These are phyloP conservation scores for Cyathus striatus DNA, from an alignment of 768 basidiomycete genomes.

Conservation along the genomic window DNA sequence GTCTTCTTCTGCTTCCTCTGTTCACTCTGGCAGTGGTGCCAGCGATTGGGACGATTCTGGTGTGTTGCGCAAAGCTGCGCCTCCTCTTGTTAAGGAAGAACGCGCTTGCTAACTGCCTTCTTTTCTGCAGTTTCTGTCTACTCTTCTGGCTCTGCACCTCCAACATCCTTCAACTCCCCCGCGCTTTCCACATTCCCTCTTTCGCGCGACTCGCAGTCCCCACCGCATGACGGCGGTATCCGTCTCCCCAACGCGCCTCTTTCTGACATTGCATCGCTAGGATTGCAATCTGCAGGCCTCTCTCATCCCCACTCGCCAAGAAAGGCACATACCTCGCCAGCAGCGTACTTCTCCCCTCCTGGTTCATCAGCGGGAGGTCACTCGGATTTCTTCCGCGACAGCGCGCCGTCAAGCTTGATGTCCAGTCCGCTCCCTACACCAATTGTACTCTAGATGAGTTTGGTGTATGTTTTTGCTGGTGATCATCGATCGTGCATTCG, in stretches of 20 bases:
- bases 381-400: neutral
- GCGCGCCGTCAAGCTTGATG: neutral
- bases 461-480: no score
- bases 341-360: constrained; percentile 10
- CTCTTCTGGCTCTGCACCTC: constrained; percentile 55
- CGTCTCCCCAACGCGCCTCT: constrained; percentile 72
- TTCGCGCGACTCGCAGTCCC: constrained; percentile 47
- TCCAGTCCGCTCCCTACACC: neutral
- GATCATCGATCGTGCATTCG: no score
- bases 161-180: constrained; percentile 68
- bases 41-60: constrained; percentile 85
- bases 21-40: constrained; percentile 48
- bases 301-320: constrained; percentile 11
- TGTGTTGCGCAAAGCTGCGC: constrained; percentile 30
- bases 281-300: constrained; percentile 8
- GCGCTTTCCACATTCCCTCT: constrained; percentile 55
- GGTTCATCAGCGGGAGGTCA: constrained; percentile 5
- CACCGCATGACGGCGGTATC: constrained; percentile 48
- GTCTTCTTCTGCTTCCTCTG: constrained; percentile 44
- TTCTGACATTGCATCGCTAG: constrained; percentile 57
- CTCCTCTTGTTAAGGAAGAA: constrained; percentile 8
- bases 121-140: constrained; percentile 38
- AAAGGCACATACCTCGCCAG: constrained; percentile 7
- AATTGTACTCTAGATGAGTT: no score
- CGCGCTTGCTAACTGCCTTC: constrained; percentile 12